These are phyloP conservation scores for Suhomyces guaymorum DNA, from an alignment of 1,139 yeast genomes.

Conservation along the genomic window DNA sequence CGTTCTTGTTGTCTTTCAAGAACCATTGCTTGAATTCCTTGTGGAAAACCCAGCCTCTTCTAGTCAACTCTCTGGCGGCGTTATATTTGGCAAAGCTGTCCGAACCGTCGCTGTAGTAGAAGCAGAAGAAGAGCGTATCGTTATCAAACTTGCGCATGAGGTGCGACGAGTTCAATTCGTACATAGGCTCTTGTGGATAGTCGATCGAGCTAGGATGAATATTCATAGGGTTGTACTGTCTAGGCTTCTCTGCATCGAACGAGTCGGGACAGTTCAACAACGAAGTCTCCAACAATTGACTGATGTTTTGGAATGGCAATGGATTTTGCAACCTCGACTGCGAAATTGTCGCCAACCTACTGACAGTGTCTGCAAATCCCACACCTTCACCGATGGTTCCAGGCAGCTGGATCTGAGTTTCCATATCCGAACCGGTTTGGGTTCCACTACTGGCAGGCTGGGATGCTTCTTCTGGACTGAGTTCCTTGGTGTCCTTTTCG, in stretches of 20 bases:
- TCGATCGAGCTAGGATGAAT: conserved; percentile 90
- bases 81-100: conserved; percentile 58
- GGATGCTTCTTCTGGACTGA: conserved; percentile 5
- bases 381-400: conserved; percentile 19
- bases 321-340: conserved; percentile 48
- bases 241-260: conserved; percentile 83
- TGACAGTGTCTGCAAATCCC: conserved; percentile 34
- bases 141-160: conserved; percentile 74
- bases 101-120: conserved; percentile 66
- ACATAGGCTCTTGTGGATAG: conserved; percentile 89
- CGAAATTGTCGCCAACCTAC: conserved; percentile 32
- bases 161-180: conserved; percentile 50
- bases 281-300: conserved; percentile 68
- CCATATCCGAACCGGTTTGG: conserved; percentile 13
- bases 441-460: conserved; percentile 1
- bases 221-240: conserved; percentile 72
- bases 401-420: conserved; percentile 21
- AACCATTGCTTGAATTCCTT: conserved; percentile 82
- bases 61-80: conserved; percentile 80
- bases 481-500: conserved; percentile 8
- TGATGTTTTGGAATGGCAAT: conserved; percentile 56
- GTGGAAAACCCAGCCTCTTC: conserved; percentile 88
- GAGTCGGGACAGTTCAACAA: conserved; percentile 92
- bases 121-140: conserved; percentile 89
- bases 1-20: conserved; percentile 49